Evolutionary conservation across 208 protist genomes (phyloP).

Genomic region (Leishmania mexicana): DNA sequence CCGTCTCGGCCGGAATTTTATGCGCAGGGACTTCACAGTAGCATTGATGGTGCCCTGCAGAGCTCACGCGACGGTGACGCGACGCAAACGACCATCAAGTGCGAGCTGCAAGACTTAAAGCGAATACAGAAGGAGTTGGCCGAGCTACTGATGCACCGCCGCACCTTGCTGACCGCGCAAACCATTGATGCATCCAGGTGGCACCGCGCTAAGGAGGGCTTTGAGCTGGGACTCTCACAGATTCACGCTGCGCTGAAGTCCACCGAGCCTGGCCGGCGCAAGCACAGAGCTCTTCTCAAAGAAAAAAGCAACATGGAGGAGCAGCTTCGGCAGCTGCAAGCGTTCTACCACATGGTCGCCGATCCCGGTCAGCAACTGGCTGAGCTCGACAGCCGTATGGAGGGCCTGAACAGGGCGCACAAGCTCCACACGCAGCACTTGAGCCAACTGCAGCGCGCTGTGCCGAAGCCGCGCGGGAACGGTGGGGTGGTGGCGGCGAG

Average conservation of each 20-base stretch:
- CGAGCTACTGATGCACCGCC: constrained; percentile 52
- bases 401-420: constrained; percentile 69
- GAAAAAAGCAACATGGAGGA: constrained; percentile 37
- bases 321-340: constrained; percentile 51
- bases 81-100: constrained; percentile 50
- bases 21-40: background rate
- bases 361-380: constrained; percentile 55
- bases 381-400: constrained; percentile 75
- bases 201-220: constrained; percentile 45
- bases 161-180: constrained; percentile 33
- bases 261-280: constrained; percentile 2
- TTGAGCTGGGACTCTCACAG: constrained; percentile 39
- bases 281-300: constrained; percentile 13
- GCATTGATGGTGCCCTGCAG: background rate
- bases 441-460: constrained; percentile 47
- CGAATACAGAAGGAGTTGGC: constrained; percentile 62
- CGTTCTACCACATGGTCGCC: constrained; percentile 48
- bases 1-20: background rate
- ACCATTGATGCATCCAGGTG: constrained; percentile 46
- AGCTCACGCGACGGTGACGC: background rate
- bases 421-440: constrained; percentile 68
- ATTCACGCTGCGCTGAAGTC: constrained; percentile 34
- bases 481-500: background rate
- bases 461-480: background rate
- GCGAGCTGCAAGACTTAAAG: constrained; percentile 47